Conservation (phyloP, 129 eudicot genomes). For the Centaurea solstitialis region DNA sequence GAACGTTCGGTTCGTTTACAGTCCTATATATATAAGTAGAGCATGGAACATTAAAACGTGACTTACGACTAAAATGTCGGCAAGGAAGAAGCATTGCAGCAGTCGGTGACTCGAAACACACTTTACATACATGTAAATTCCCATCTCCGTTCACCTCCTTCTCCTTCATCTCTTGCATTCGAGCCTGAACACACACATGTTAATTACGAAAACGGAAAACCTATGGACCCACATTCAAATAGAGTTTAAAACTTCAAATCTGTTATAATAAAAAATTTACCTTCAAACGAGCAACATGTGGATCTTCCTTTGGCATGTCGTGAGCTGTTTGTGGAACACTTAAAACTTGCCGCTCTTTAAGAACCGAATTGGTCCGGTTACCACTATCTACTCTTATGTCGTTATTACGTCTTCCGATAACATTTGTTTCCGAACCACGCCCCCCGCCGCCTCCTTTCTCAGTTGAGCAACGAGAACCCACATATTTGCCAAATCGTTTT, state of each 20-base stretch:
- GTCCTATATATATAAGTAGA: neutral
- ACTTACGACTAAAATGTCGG: constrained; percentile 92
- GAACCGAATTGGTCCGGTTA: constrained; percentile 33
- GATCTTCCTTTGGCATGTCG: constrained; percentile 67
- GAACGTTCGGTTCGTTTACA: too few relatives aligned
- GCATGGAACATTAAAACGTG: neutral
- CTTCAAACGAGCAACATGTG: constrained; percentile 91
- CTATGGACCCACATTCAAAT: neutral
- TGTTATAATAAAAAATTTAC: constrained; percentile 17
- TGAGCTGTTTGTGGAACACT: constrained; percentile 38
- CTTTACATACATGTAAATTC: constrained; percentile 91
- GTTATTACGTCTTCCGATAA: constrained; percentile 30
- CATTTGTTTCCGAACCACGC: constrained; percentile 36
- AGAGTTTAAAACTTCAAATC: neutral
- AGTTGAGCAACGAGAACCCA: constrained; percentile 99
- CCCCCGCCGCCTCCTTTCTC: constrained; percentile 67
- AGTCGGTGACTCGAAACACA: constrained; percentile 92
- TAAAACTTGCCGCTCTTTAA: constrained; percentile 46
- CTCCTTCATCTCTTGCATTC: constrained; percentile 96
- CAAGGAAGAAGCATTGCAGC: constrained; percentile 98
- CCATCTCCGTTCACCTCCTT: constrained; percentile 85
- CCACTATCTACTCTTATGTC: constrained; percentile 39
- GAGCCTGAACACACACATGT: constrained; percentile 55
- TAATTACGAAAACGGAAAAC: constrained; percentile 18
- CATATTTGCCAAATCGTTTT: constrained; percentile 95